Evolutionary conservation across 2,329 filamentous ascomycete genomes (phyloP), one percentile per base, ranked within the genome.

Genomic region (Tolypocladium paradoxum): DNA sequence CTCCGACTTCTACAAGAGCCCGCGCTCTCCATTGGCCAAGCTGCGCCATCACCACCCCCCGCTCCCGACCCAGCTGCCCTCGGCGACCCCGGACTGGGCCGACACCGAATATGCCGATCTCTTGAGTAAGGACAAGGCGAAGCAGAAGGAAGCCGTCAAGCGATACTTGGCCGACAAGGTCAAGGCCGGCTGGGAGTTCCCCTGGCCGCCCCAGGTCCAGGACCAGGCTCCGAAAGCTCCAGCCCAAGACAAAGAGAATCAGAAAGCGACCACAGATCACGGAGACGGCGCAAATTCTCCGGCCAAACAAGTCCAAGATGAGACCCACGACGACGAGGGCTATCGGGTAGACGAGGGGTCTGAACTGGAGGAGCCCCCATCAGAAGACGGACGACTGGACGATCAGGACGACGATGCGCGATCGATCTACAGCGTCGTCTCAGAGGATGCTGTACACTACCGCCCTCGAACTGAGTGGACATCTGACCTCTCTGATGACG

Each of bases 121-220:
- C 6, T 66, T 82, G 49, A 83, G 78, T 64, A 77, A 73, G 61
- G 82, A 85, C 63, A 84, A 84, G 64, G 56, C 66, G 29, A 82
- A 77, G 68, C 79, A 83, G 59, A 85, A 84, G 62, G 79, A 82
- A 40, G 82, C 82, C 14, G 76, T 85, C 36, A 79, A 73, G 61
- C 76, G 71, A 50, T 79, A 77, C 58, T 68, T 86, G 1, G 66
- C 70, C 3, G 72, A 75, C 24, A 79, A 76, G 58, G 70, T 85
- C 40, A 76, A 74, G 56, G 75, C 73, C 56, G 81, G 84, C 61
- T 86, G 82, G 83, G 68, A 71, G 0, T 85, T 83, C 61, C 59
- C 69, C 35, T 84, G 81, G 81, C 77, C 79, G 1, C 71, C 68
- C 12, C 60, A 60, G 38, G 52, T 54, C 22, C 52, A 46, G 16